These are phyloP conservation scores for Fistulinella prunicolor DNA, from an alignment of 768 basidiomycete species.

Conservation along the genomic window DNA sequence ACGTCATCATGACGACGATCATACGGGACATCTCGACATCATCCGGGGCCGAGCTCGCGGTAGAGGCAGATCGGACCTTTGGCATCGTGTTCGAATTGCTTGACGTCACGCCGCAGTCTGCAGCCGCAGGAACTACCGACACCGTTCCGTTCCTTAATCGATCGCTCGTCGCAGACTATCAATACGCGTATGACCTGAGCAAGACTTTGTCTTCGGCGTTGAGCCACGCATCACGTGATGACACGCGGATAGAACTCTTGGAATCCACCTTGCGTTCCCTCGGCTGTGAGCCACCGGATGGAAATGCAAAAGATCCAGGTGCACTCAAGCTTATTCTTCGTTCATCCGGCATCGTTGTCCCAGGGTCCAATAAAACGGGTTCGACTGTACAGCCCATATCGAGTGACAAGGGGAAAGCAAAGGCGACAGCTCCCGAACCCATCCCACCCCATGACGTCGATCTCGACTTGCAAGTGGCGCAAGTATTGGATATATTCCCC, in stretches of 20 bases:
- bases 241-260: conserved; percentile 56
- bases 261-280: conserved; percentile 49
- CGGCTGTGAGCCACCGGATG: conserved; percentile 19
- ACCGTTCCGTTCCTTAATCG: conserved; percentile 62
- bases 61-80: conserved; percentile 52
- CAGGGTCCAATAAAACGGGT: conserved; percentile 11
- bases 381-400: conserved; percentile 32
- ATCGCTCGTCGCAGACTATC: conserved; percentile 68
- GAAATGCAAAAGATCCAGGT: conserved; percentile 42
- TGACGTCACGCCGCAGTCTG: conserved; percentile 35
- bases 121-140: conserved; percentile 12
- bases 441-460: conserved; percentile 34
- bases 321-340: conserved; percentile 62
- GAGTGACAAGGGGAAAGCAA: conserved; percentile 42
- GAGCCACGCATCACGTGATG: conserved; percentile 46
- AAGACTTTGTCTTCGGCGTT: conserved; percentile 46
- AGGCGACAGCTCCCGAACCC: conserved; percentile 20
- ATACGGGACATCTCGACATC: conserved; percentile 46
- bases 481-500: conserved; percentile 77
- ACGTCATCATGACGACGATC: conserved; percentile 51
- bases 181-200: conserved; percentile 60
- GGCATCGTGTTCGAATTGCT: conserved; percentile 59
- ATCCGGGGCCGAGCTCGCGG: conserved; percentile 42
- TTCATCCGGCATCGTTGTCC: conserved; percentile 51
- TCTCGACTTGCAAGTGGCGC: conserved; percentile 57